These are phyloP conservation scores for Emydomyces testavorans DNA, from an alignment of 2,329 filamentous ascomycete species.

Conservation along the genomic window DNA sequence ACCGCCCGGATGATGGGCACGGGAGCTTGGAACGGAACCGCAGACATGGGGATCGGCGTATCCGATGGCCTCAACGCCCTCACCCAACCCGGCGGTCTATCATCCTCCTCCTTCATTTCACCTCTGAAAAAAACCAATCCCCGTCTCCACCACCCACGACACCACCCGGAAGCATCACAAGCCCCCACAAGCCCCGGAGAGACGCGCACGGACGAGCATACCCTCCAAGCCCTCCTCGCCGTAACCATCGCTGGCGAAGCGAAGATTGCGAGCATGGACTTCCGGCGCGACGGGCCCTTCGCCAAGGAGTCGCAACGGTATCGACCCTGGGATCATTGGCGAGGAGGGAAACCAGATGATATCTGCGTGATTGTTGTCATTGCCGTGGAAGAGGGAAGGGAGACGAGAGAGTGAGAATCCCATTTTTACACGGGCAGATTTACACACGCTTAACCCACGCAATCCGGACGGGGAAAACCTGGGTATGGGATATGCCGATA, in stretches of 20 bases:
- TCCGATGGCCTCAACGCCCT: conserved; percentile 48
- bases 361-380: conserved; percentile 78
- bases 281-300: conserved; percentile 77
- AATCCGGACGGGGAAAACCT: too few relatives aligned
- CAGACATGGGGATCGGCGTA: conserved; percentile 50
- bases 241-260: conserved; percentile 69
- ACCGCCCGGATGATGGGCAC: conserved; percentile 61
- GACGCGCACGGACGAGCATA: conserved; percentile 29
- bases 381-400: conserved; percentile 49
- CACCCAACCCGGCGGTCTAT: conserved; percentile 39
- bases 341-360: conserved; percentile 89
- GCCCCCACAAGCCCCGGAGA: conserved; percentile 6
- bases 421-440: not conserved
- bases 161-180: conserved; percentile 12
- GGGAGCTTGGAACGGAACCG: conserved; percentile 61
- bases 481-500: too few relatives aligned
- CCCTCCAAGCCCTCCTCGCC: conserved; percentile 67
- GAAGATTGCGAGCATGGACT: conserved; percentile 72
- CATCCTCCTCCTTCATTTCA: conserved; percentile 19
- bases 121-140: conserved; percentile 13
- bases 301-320: conserved; percentile 85
- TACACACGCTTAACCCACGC: not conserved
- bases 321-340: conserved; percentile 76
- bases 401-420: not conserved
- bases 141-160: not conserved